Conservation (phyloP, 805 yeast species). For the Gaillardinia entomophila region DNA sequence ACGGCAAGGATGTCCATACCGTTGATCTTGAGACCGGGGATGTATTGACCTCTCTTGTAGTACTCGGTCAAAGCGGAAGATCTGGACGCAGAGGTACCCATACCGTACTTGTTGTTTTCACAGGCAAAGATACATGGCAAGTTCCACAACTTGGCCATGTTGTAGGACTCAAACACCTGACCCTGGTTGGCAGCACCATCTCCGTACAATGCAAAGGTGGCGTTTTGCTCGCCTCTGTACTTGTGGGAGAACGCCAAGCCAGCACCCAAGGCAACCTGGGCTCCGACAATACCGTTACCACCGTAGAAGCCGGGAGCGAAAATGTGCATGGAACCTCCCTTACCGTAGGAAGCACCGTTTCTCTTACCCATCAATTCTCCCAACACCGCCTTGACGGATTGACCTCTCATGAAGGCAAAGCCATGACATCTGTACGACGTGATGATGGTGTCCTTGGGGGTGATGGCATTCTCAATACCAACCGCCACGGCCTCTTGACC, state of each 20-base stretch:
- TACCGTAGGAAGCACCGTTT: conserved; percentile 92
- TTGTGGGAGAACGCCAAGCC: conserved; percentile 98
- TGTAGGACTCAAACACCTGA: conserved; percentile 95
- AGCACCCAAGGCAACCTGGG: conserved; percentile 97
- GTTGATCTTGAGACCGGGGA: conserved; percentile 96
- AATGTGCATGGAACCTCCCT: conserved; percentile 99
- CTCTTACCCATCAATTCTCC: conserved; percentile 98
- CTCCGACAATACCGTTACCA: conserved; percentile 99
- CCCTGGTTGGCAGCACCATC: conserved; percentile 99
- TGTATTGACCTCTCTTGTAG: conserved; percentile 98
- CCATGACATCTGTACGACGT: conserved; percentile 99
- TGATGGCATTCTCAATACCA: conserved; percentile 94
- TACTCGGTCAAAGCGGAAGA: conserved; percentile 95
- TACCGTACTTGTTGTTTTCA: conserved; percentile 99
- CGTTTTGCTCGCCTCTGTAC: conserved; percentile 72
- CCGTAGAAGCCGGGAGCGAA: conserved; percentile 94
- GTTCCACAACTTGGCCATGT: conserved; percentile 99
- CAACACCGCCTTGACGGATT: conserved; percentile 79
- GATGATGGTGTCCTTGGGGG: conserved; percentile 78
- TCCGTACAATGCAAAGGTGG: conserved; percentile 89
- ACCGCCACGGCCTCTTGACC: conserved; percentile 99
- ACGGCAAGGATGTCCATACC: conserved; percentile 98
- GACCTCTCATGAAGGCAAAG: conserved; percentile 94
- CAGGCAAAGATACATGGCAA: conserved; percentile 92
- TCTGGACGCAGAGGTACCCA: conserved; percentile 98